These are phyloP conservation scores for Plantago coronopus DNA, from an alignment of 305 asterid genomes.

Conservation along the genomic window DNA sequence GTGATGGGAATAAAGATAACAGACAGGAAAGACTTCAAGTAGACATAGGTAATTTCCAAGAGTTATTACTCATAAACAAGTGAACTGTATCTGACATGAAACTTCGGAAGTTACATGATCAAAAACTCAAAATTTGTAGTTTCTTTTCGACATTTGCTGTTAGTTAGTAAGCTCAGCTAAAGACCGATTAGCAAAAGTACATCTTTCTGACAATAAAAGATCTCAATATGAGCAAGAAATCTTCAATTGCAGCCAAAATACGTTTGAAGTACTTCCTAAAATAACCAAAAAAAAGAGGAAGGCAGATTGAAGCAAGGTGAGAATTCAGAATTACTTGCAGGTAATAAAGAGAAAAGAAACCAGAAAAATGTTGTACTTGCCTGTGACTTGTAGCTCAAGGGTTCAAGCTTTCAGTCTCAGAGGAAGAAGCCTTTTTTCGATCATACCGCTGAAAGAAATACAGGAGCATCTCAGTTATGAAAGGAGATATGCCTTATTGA, in stretches of 20 bases:
- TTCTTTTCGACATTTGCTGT: conserved; percentile 3
- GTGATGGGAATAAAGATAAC: not conserved
- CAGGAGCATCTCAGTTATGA: conserved; percentile 11
- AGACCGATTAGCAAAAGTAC: conserved; percentile 5
- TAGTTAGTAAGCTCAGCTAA: conserved; percentile 15
- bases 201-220: conserved; percentile 5
- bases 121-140: not conserved
- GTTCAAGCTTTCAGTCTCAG: conserved; percentile 36
- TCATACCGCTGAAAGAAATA: conserved; percentile 45
- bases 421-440: conserved; percentile 43
- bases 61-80: not conserved
- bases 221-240: conserved; percentile 9
- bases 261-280: conserved; percentile 17
- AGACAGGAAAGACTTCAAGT: not conserved
- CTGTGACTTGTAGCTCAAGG: conserved; percentile 19
- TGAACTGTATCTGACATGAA: not conserved
- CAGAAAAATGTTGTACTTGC: conserved; percentile 3
- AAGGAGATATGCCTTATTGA: not conserved
- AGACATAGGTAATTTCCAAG: not conserved
- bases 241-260: conserved; percentile 22
- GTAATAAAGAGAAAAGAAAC: not conserved
- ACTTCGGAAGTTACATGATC: not conserved
- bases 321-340: not conserved
- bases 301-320: not conserved
- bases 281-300: conserved; percentile 11